Conservation (phyloP, 768 basidiomycete species). For the Wakefieldia striispora region DNA sequence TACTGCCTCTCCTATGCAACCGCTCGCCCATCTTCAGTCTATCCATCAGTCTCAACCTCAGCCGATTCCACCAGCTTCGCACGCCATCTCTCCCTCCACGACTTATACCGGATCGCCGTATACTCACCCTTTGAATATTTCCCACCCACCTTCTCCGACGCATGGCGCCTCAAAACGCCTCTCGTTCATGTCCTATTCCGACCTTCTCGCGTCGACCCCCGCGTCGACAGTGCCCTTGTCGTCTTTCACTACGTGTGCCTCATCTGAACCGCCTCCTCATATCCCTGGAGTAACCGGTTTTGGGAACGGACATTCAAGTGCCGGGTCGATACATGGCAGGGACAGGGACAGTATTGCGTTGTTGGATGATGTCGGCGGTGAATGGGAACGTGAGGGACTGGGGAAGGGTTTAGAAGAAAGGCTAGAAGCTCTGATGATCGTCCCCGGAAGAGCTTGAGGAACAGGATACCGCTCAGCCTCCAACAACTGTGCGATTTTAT, state of each 20-base stretch:
- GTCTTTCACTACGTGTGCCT: constrained; percentile 63
- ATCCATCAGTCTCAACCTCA: constrained; percentile 19
- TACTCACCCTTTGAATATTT: constrained; percentile 20
- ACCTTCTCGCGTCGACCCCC: constrained; percentile 78
- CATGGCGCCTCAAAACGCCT: constrained; percentile 61
- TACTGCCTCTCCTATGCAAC: constrained; percentile 22
- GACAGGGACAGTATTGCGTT: constrained; percentile 44
- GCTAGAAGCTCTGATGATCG: constrained; percentile 55
- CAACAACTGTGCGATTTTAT: background rate
- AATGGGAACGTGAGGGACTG: constrained; percentile 85
- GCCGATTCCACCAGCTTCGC: constrained; percentile 9
- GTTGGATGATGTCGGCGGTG: constrained; percentile 70
- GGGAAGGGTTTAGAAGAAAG: constrained; percentile 83
- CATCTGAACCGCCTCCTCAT: constrained; percentile 69
- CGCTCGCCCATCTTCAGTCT: constrained; percentile 18
- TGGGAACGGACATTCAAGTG: constrained; percentile 28
- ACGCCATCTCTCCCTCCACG: constrained; percentile 21
- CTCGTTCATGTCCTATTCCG: constrained; percentile 87
- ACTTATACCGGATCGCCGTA: constrained; percentile 30
- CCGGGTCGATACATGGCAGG: constrained; percentile 25
- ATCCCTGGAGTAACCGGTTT: constrained; percentile 58
- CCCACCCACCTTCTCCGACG: constrained; percentile 47
- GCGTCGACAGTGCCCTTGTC: constrained; percentile 68
- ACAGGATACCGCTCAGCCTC: background rate
- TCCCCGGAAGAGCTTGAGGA: constrained; percentile 26